These are phyloP conservation scores for Lophium mytilinum DNA, from an alignment of 495 filamentous ascomycete species.

Conservation along the genomic window DNA sequence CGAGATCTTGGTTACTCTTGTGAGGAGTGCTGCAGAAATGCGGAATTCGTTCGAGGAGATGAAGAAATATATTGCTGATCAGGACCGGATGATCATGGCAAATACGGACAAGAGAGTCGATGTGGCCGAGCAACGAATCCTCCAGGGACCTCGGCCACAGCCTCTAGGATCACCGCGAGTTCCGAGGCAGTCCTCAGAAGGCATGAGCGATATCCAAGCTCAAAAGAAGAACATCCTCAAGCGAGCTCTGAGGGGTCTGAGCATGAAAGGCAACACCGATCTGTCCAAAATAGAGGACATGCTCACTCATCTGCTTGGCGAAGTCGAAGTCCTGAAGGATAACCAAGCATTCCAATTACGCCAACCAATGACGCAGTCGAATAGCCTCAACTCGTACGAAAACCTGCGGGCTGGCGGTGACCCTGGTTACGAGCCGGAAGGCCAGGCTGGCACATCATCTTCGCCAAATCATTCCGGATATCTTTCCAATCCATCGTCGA, in stretches of 20 bases:
- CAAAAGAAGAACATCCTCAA: conserved; percentile 88
- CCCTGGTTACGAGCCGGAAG: conserved; percentile 73
- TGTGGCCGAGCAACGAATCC: conserved; percentile 65
- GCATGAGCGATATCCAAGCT: conserved; percentile 60
- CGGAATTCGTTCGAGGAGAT: conserved; percentile 94
- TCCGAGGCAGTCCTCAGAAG: conserved; percentile 51
- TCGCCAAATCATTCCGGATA: conserved; percentile 71
- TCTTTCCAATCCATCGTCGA: conserved; percentile 58
- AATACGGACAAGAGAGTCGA: conserved; percentile 81
- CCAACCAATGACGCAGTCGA: conserved; percentile 27
- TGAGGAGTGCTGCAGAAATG: conserved; percentile 93
- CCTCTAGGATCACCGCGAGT: conserved; percentile 55
- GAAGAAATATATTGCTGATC: conserved; percentile 82
- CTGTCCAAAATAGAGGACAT: conserved; percentile 89
- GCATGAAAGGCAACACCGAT: conserved; percentile 78
- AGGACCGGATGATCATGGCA: conserved; percentile 75
- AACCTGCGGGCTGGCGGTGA: conserved; percentile 50
- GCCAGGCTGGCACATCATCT: conserved; percentile 67
- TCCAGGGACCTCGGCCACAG: conserved; percentile 81
- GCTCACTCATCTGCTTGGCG: conserved; percentile 81
- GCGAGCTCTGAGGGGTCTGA: conserved; percentile 81
- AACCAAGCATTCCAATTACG: conserved; percentile 31
- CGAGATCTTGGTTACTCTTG: conserved; percentile 89
- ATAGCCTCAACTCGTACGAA: conserved; percentile 42
- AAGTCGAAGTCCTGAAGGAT: conserved; percentile 81